A percentile compares a stretch with the other conserved stretches of the same genome.
These are phyloP conservation scores for Physcomitrellopsis africana DNA, from an alignment of 225 moss, liverwort and hornwort species.

Conservation along the genomic window DNA sequence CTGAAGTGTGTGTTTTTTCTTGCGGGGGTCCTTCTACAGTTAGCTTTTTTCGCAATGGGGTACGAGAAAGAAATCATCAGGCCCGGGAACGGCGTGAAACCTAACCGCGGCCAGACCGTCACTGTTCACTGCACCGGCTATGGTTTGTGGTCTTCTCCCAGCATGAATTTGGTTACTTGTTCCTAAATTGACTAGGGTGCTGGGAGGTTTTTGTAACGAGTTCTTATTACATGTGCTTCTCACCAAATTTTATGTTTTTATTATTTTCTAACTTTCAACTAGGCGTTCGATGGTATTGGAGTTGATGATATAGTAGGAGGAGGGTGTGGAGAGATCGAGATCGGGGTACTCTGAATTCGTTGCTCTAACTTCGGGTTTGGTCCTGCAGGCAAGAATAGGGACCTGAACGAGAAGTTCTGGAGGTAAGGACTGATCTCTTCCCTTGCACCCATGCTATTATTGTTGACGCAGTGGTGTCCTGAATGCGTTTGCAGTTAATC, in stretches of 20 bases:
- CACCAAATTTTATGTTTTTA: too few species aligned
- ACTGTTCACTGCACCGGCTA: slow-evolving; percentile 97
- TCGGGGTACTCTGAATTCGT: neutral
- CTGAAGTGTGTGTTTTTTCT: neutral
- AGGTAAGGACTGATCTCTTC: slow-evolving; percentile 43
- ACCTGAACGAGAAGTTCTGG: slow-evolving; percentile 91
- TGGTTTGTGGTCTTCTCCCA: slow-evolving; percentile 43
- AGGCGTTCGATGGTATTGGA: neutral
- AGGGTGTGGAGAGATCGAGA: neutral
- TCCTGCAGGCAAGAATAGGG: slow-evolving; percentile 77
- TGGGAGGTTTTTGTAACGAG: neutral
- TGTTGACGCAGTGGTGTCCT: neutral
- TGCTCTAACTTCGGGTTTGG: slow-evolving; percentile 16
- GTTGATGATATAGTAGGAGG: neutral
- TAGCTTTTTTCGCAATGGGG: slow-evolving; percentile 51
- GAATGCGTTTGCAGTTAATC: neutral
- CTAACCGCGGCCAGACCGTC: slow-evolving; percentile 68
- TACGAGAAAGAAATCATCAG: slow-evolving; percentile 86
- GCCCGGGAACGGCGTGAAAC: slow-evolving; percentile 69
- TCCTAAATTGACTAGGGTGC: neutral
- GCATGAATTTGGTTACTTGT: neutral
- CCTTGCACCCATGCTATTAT: neutral
- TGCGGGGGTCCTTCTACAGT: slow-evolving; percentile 12
- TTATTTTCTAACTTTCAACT: neutral
- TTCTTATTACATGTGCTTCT: too few species aligned